Evolutionary conservation across 768 basidiomycete genomes (phyloP), one percentile per base, ranked within the genome.

Genomic region (Pseudohyphozyma bogoriensis): DNA sequence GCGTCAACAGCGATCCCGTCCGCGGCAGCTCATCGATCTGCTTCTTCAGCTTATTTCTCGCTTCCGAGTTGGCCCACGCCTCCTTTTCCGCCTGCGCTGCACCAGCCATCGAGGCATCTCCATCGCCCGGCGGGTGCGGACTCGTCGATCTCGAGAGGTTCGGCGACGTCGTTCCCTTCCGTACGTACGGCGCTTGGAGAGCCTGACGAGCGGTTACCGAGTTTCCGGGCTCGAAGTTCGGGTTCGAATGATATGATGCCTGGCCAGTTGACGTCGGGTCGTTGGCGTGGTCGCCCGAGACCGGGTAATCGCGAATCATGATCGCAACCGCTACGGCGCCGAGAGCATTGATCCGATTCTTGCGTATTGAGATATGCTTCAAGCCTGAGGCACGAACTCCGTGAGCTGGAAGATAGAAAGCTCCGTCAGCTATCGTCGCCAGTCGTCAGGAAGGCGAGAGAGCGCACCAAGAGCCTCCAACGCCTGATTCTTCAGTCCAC

Each of bases 321-420:
- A 95, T 79, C 0, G 93, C 91, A 16, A 97, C 78, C 0, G 90
- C 87, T 8, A 97, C 89, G 11, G 86, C 90, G 36, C 91, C 90
- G 0, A 86, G 81, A 0, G 84, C 80, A 36, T 79, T 82, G 69
- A 97, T 95, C 45, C 82, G 82, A 74, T 99, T 97, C 49, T 88
- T 81, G 20, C 93, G 82, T 28, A 99, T 75, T 7, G 90, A 93
- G 51, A 99, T 84, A 70, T 99, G 89, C 59, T 83, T 82, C 59
- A 99, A 74, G 0, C 85, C 83, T 0, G 89, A 90, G 0, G 81
- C 83, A 7, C 93, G 86, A 22, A 96, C 82, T 18, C 82, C 83
- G 58, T 89, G 84, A 22, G 87, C 89, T 90, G 66, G 5, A 37
- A 4, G 2, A n/a, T 45, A 53, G 4, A 29, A 36, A 28, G 26